phyloP scores from a whole-genome alignment of 164 flowering plant species.

The Platanus orientalis region DNA sequence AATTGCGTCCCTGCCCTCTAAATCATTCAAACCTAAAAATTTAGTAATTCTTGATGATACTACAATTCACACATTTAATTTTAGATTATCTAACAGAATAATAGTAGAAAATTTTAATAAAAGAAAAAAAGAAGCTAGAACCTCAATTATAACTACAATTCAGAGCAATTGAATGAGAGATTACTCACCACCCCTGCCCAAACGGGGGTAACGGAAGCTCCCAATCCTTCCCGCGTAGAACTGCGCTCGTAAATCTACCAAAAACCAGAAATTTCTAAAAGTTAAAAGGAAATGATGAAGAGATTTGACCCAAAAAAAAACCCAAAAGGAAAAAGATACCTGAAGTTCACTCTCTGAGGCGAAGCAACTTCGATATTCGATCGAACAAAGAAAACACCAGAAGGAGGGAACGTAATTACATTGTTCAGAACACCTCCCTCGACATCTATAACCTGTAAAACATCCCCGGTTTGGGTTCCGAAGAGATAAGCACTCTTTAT shows the following conservation, averaged over 20 bases:
- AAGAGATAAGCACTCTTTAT: conserved; percentile 68
- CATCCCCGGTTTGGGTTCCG: conserved; percentile 82
- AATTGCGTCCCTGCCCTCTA: too few relatives aligned
- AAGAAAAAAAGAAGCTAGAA: too few relatives aligned
- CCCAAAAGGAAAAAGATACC: conserved; percentile 24
- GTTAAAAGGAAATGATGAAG: background rate
- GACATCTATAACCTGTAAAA: conserved; percentile 89
- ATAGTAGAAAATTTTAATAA: too few relatives aligned
- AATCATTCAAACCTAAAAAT: too few relatives aligned
- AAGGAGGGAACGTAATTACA: conserved; percentile 89
- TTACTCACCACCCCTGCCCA: conserved; percentile 92
- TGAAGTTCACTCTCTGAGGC: conserved; percentile 76
- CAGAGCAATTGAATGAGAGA: background rate
- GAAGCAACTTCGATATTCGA: conserved; percentile 70
- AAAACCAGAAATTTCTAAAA: conserved; percentile 1
- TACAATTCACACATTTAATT: too few relatives aligned
- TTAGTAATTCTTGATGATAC: too few relatives aligned
- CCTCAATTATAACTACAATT: background rate
- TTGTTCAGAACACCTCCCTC: conserved; percentile 50
- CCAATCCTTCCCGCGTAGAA: conserved; percentile 72
- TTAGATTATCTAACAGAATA: background rate
- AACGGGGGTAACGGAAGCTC: conserved; percentile 93
- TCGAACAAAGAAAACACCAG: conserved; percentile 88
- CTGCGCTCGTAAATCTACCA: conserved; percentile 83
- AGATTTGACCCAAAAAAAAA: background rate